Base-by-base conservation (phyloP, 2,329 filamentous ascomycete species). In the Rachicladosporium sp. region DNA sequence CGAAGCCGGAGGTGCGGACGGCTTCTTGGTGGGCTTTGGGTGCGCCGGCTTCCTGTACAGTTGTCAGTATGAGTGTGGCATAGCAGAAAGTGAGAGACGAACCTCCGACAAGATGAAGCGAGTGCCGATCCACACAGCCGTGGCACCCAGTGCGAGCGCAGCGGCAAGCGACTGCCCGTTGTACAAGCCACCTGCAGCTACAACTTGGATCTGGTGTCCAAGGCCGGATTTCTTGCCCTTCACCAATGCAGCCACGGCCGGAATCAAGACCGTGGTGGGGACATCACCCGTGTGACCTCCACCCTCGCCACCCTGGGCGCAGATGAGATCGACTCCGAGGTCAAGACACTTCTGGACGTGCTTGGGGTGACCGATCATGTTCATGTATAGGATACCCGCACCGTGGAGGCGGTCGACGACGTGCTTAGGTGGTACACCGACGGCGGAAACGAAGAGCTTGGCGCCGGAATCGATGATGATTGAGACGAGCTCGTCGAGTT, bases 361-460 rank as follows among this genome's bases (percentile, higher is more conserved):
- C 79, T 98, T 98, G 59, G 91, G 89, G 74, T 98, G 91, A 51
- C 91, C 91, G 61, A 98, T 88, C 91, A 98, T 98, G 80, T 98
- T 98, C 91, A 96, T 96, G 74, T 93, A 94, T 51, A 93, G 74
- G 52, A 98, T 76, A 51, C 88, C 88, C 56, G 78, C 69, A 58
- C 78, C 75, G 75, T 98, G 91, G 35, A 98, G 78, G 60, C 76
- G 82, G 50, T 96, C 87, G 56, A 98, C 87, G 43, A 95, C 80
- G 52, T 74, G 69, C 66, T 84, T 85, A 50, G 91, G 86, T 33
- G 91, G 88, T 1, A 19, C 96, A 82, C 91, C 91, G 61, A 98
- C 87, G 55, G 91, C 91, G 38, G 85, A 95, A 54, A 98, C 91
- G 69, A 98, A 98, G 44, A 98, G 78, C 64, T 79, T 88, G 45